These are phyloP conservation scores for Alloteropsis semialata DNA, from an alignment of 176 grass and related monocot species.

Conservation along the genomic window DNA sequence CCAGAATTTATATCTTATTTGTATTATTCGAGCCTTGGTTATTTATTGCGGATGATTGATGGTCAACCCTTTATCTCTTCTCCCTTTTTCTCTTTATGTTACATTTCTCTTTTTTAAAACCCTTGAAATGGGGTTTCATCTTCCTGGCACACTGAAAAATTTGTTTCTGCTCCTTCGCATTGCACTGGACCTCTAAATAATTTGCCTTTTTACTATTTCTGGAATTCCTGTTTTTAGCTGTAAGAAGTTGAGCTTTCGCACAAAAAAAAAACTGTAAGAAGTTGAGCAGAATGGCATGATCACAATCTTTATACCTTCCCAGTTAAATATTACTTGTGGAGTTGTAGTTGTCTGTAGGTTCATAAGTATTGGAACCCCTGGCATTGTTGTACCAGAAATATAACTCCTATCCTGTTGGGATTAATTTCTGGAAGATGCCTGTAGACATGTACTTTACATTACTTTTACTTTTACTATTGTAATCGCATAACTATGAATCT, in stretches of 20 bases:
- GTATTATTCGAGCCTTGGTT: not conserved
- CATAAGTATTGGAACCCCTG: not conserved
- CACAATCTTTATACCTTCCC: not conserved
- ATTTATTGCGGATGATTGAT: slow-evolving; percentile 10
- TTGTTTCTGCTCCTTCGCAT: not conserved
- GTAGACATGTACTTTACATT: not conserved
- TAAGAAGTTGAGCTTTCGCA: not conserved
- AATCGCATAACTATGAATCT: too few species aligned
- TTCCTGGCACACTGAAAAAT: slow-evolving; percentile 9
- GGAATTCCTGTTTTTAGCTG: not conserved
- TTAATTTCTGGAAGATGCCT: not conserved
- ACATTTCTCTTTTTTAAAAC: slow-evolving; percentile 9
- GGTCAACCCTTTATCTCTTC: not conserved
- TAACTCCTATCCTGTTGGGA: not conserved
- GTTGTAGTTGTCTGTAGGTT: not conserved
- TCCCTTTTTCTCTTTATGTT: slow-evolving; percentile 11
- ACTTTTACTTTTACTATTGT: not conserved
- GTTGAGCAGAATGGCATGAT: not conserved
- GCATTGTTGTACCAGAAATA: not conserved
- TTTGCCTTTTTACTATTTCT: slow-evolving; percentile 2
- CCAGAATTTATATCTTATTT: not conserved
- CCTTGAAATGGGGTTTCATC: not conserved
- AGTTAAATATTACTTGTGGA: slow-evolving; percentile 4
- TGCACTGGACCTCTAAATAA: not conserved
- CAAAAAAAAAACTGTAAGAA: too few species aligned